A percentile compares a stretch with the other conserved stretches of the same genome.
Evolutionary conservation across 2,329 filamentous ascomycete genomes (phyloP).

Genomic region (Myriosclerotinia scirpicola): DNA sequence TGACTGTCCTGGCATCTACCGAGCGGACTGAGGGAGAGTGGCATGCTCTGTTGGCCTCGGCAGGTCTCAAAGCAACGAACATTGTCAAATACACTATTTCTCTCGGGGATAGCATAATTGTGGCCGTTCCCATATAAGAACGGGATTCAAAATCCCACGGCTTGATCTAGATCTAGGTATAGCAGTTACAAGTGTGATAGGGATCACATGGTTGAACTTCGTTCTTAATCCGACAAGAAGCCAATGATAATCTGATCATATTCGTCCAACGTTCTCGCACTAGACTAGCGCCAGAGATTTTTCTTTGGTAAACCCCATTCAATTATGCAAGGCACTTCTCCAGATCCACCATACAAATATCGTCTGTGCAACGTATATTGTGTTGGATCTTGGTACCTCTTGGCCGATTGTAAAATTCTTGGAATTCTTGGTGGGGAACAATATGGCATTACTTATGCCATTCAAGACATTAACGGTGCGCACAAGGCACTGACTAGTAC

Average conservation of each 20-base stretch:
- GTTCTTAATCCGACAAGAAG: not conserved
- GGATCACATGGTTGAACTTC: not conserved
- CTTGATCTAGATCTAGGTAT: not conserved
- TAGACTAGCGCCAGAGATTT: not conserved
- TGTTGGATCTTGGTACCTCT: not conserved
- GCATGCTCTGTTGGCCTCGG: constrained; percentile 6
- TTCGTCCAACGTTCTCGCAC: too few relatives aligned
- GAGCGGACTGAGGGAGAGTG: constrained; percentile 40
- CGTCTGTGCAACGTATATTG: not conserved
- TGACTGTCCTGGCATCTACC: constrained; percentile 39
- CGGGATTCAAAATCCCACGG: not conserved
- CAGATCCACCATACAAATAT: not conserved
- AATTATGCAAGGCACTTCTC: not conserved
- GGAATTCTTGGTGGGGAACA: not conserved
- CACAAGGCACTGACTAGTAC: not conserved
- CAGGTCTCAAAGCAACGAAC: not conserved
- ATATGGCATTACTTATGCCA: not conserved
- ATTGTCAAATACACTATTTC: constrained; percentile 8
- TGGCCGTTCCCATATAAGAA: not conserved
- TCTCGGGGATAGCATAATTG: constrained; percentile 14
- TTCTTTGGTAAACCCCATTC: not conserved
- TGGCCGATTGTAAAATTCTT: not conserved
- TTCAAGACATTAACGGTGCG: not conserved
- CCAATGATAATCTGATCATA: not conserved
- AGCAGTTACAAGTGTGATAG: not conserved